Percentiles rank a stretch among this genome's conserved stretches.
Conservation (phyloP, 2,329 filamentous ascomycete species). For the Aspergillus fischeri region DNA sequence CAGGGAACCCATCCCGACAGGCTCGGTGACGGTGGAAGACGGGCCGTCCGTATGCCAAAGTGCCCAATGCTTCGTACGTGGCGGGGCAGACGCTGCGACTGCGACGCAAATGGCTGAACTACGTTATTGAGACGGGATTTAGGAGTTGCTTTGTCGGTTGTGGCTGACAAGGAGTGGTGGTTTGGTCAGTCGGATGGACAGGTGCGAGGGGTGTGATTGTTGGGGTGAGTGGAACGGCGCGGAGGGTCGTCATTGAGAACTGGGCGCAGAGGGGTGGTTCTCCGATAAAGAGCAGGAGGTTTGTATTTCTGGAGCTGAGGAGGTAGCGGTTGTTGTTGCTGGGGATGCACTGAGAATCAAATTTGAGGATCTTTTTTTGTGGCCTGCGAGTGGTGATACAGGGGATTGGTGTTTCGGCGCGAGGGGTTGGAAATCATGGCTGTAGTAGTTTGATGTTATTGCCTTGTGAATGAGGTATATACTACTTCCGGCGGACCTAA, state of each 20-base stretch:
- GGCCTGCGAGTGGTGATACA: not conserved
- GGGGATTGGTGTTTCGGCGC: not conserved
- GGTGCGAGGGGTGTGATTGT: not conserved
- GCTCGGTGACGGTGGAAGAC: not conserved
- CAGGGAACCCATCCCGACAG: not conserved
- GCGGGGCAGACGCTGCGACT: no score
- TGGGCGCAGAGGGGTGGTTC: not conserved
- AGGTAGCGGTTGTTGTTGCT: not conserved
- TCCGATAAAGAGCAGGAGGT: not conserved
- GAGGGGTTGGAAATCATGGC: not conserved
- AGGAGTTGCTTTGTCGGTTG: not conserved
- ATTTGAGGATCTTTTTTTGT: not conserved
- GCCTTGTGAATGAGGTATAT: not conserved
- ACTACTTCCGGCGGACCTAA: not conserved
- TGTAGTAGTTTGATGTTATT: not conserved
- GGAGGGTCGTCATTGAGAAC: not conserved
- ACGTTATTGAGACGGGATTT: not conserved
- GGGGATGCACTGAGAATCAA: no score
- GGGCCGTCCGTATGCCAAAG: not conserved
- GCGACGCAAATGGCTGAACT: not conserved
- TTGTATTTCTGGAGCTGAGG: not conserved
- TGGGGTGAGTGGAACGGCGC: not conserved
- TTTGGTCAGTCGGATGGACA: not conserved
- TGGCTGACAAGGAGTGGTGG: not conserved
- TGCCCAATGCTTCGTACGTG: not conserved